Percentiles rank a stretch among this genome's conserved stretches.
Conservation (phyloP, 2,329 filamentous ascomycete species). For the Penicillium sp. region DNA sequence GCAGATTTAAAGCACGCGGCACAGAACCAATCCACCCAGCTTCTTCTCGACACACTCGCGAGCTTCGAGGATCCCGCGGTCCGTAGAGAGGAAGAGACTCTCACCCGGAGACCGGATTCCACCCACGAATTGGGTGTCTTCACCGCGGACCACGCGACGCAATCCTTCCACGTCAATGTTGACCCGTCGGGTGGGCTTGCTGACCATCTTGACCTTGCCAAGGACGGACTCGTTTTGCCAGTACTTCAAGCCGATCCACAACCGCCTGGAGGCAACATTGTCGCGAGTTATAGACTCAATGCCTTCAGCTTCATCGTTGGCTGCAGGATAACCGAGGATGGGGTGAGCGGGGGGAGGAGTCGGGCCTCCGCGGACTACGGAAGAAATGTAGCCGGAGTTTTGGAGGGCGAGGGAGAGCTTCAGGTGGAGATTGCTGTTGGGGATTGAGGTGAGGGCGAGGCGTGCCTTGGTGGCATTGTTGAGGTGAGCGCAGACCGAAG, state of each 20-base stretch:
- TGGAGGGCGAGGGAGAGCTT: conserved; percentile 74
- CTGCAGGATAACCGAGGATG: conserved; percentile 53
- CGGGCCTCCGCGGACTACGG: conserved; percentile 72
- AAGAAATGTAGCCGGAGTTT: conserved; percentile 77
- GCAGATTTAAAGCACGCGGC: conserved; percentile 58
- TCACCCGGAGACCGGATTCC: conserved; percentile 77
- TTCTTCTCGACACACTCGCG: conserved; percentile 80
- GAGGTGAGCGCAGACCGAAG: conserved; percentile 84
- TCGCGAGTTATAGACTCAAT: conserved; percentile 61
- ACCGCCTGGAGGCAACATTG: conserved; percentile 72
- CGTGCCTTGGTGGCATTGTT: conserved; percentile 86
- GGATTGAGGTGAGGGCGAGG: conserved; percentile 80
- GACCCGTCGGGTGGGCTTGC: conserved; percentile 73
- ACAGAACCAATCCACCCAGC: conserved; percentile 78
- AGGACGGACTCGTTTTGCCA: conserved; percentile 81
- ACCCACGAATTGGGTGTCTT: conserved; percentile 66
- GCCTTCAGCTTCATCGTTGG: conserved; percentile 38
- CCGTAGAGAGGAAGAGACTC: conserved; percentile 77
- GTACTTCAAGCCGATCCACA: conserved; percentile 93
- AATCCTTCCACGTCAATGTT: conserved; percentile 66
- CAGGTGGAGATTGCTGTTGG: conserved; percentile 79
- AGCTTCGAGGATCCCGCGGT: conserved; percentile 75
- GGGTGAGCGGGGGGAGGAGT: conserved; percentile 57
- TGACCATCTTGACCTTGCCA: conserved; percentile 65
- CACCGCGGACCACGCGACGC: conserved; percentile 67